phyloP scores from a whole-genome alignment of 1,284 basidiomycete species.

The Fomitopsis betulina region DNA sequence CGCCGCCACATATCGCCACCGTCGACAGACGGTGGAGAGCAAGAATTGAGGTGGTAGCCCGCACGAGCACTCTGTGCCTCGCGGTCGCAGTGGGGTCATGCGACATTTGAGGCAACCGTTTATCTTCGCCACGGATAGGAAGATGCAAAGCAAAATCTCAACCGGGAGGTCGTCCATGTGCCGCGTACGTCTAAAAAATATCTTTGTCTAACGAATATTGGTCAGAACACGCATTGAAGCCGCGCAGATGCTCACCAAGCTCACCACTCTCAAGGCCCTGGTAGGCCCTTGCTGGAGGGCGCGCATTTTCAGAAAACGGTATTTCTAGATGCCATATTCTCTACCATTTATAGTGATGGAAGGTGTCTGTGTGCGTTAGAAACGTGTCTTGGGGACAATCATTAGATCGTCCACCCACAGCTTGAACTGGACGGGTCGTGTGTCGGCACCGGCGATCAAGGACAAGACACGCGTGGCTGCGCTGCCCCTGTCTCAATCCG shows the following conservation, averaged over 20 bases:
- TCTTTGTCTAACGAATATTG: background rate
- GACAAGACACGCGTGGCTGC: background rate
- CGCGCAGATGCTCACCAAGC: background rate
- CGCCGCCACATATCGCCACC: background rate
- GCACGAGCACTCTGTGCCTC: background rate
- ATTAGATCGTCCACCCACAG: background rate
- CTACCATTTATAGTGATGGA: background rate
- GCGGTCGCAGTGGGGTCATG: background rate
- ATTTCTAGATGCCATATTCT: background rate
- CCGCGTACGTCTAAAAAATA: too few species aligned
- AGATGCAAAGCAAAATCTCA: background rate
- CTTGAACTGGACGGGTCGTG: background rate
- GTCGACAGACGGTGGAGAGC: background rate
- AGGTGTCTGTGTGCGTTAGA: background rate
- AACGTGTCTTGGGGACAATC: background rate
- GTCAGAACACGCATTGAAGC: too few species aligned
- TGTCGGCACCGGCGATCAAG: background rate
- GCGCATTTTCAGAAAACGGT: background rate
- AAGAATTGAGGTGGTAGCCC: background rate
- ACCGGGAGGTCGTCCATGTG: background rate
- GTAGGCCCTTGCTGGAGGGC: background rate
- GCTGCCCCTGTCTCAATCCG: background rate
- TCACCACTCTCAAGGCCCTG: background rate
- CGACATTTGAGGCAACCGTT: background rate
- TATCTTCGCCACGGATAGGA: background rate